Evolutionary conservation across 2,329 filamentous ascomycete species (phyloP).

Genomic region (Xylariaceae sp.): DNA sequence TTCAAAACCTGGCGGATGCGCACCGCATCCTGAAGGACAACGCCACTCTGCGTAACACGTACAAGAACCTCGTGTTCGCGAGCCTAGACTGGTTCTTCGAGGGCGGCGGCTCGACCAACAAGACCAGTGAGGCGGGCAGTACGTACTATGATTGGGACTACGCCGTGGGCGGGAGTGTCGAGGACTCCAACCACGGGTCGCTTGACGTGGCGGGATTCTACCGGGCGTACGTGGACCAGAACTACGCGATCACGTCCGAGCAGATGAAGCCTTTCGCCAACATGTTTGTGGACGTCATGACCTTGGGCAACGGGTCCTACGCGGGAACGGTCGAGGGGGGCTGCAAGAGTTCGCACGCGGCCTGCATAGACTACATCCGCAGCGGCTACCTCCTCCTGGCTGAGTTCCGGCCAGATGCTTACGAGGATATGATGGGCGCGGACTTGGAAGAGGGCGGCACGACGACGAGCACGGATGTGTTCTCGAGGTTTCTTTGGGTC

Average conservation of each 20-base stretch:
- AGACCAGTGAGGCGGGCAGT: constrained; percentile 11
- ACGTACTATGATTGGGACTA: constrained; percentile 15
- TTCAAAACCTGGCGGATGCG: constrained; percentile 13
- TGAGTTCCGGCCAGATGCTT: constrained; percentile 13
- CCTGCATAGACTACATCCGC: constrained; percentile 6
- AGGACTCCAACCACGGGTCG: constrained; percentile 16
- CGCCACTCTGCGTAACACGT: constrained; percentile 6
- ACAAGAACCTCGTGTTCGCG: constrained; percentile 9
- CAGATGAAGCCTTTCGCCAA: constrained; percentile 16
- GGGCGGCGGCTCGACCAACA: constrained; percentile 9
- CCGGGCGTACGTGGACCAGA: constrained; percentile 11
- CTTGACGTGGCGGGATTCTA: constrained; percentile 15
- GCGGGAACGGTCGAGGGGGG: constrained; percentile 9
- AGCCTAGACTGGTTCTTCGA: constrained; percentile 15
- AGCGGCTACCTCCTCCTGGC: constrained; percentile 12
- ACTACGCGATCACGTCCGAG: constrained; percentile 12
- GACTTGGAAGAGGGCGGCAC: constrained; percentile 8
- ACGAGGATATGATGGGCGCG: constrained; percentile 11
- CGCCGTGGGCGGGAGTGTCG: constrained; percentile 9
- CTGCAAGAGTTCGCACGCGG: constrained; percentile 4
- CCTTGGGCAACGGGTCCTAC: constrained; percentile 9
- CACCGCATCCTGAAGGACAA: constrained; percentile 14
- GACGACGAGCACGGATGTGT: constrained; percentile 9
- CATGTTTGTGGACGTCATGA: constrained; percentile 18
- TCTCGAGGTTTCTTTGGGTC: constrained; percentile 13